Percentiles rank a stretch among this genome's conserved stretches.
phyloP scores from a whole-genome alignment of 768 basidiomycete genomes.

The Rhizopogon vinicolor region DNA sequence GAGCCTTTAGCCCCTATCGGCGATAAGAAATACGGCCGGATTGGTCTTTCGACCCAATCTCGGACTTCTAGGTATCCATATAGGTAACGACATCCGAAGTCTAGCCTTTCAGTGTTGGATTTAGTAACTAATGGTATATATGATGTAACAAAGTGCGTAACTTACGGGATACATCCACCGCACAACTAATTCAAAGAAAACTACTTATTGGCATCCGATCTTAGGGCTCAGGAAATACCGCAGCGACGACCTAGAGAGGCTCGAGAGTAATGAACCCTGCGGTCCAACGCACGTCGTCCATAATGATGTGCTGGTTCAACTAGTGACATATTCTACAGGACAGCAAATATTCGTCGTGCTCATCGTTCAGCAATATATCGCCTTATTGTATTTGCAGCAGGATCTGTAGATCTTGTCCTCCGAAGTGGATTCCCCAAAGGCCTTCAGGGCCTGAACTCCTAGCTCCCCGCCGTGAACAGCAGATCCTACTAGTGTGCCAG shows the following conservation, averaged over 20 bases:
- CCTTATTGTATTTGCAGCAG: conserved; percentile 98
- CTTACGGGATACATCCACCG: too few species aligned
- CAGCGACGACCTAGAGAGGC: too few species aligned
- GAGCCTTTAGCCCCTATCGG: too few species aligned
- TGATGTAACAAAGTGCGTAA: too few species aligned
- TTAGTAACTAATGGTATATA: background rate
- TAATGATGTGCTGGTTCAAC: conserved; percentile 84
- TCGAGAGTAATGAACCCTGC: too few species aligned
- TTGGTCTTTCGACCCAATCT: too few species aligned
- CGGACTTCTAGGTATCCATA: too few species aligned
- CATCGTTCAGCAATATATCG: conserved; percentile 91
- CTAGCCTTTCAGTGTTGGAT: background rate
- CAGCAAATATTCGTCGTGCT: conserved; percentile 88
- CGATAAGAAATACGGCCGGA: too few species aligned
- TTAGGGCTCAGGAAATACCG: too few species aligned
- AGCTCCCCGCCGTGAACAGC: conserved; percentile 81
- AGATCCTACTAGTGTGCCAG: conserved; percentile 68
- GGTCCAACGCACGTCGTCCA: conserved; percentile 96
- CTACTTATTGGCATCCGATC: too few species aligned
- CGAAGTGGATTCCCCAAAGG: conserved; percentile 57
- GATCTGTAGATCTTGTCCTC: conserved; percentile 62
- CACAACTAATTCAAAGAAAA: too few species aligned
- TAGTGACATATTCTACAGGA: conserved; percentile 88
- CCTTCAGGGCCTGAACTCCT: conserved; percentile 73
- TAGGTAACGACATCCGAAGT: too few species aligned